phyloP scores from a whole-genome alignment of 148 eudicot genomes.

The Rhododendron kiyosumense region DNA sequence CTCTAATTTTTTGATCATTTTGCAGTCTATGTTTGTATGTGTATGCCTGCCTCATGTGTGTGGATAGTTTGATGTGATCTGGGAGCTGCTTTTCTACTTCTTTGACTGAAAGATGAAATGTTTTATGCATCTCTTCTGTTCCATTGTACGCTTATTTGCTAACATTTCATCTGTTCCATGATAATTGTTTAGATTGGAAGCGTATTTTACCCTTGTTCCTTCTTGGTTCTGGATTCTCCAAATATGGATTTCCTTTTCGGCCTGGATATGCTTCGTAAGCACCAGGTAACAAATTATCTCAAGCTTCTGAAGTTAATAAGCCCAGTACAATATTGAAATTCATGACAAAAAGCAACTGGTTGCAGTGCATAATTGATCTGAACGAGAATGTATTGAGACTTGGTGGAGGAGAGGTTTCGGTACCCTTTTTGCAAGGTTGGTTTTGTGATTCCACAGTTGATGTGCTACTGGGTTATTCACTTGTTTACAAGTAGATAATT shows the following conservation, averaged over 20 bases:
- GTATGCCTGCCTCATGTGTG: neutral
- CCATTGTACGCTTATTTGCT: slow-evolving; percentile 7
- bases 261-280: slow-evolving; percentile 96
- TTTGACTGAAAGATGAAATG: neutral
- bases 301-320: neutral
- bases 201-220: slow-evolving; percentile 85
- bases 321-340: neutral
- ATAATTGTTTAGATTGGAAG: slow-evolving; percentile 61
- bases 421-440: slow-evolving; percentile 77
- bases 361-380: slow-evolving; percentile 93
- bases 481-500: neutral
- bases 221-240: slow-evolving; percentile 86
- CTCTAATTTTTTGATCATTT: neutral
- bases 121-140: neutral
- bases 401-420: slow-evolving; percentile 98
- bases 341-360: neutral
- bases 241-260: slow-evolving; percentile 99
- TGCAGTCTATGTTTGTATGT: neutral
- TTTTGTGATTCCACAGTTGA: neutral
- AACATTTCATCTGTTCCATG: slow-evolving; percentile 14
- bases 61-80: neutral
- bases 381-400: slow-evolving; percentile 91
- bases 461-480: neutral
- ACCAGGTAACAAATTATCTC: slow-evolving; percentile 57
- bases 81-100: neutral